Evolutionary conservation across 352 stramenopile species (phyloP).

Genomic region (Halophytophthora batemanensis): DNA sequence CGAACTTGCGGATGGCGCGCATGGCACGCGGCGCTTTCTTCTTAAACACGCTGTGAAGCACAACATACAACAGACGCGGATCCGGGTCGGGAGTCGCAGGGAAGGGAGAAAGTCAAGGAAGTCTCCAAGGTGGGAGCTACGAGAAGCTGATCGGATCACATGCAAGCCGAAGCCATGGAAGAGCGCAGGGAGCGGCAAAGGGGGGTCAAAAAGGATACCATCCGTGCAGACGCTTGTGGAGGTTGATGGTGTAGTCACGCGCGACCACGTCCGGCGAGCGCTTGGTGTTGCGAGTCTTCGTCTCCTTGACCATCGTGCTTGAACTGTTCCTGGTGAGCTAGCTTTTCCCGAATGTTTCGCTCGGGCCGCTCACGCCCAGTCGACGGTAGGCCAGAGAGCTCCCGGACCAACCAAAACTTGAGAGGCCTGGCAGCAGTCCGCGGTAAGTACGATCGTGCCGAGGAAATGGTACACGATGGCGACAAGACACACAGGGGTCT

Average conservation of each 20-base stretch:
- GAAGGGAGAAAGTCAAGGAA: slow-evolving; percentile 70
- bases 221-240: slow-evolving; percentile 96
- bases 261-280: slow-evolving; percentile 92
- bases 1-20: slow-evolving; percentile 98
- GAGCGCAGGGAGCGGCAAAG: slow-evolving; percentile 17
- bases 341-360: slow-evolving; percentile 34
- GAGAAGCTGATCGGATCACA: slow-evolving; percentile 20
- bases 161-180: background rate
- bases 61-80: slow-evolving; percentile 16
- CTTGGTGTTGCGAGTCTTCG: slow-evolving; percentile 84
- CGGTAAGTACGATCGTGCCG: no score
- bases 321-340: slow-evolving; percentile 40
- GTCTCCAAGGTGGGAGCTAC: slow-evolving; percentile 88
- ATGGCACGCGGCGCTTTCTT: slow-evolving; percentile 97
- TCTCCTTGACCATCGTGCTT: slow-evolving; percentile 85
- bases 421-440: no score
- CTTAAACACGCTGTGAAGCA: slow-evolving; percentile 91
- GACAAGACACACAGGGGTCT: no score
- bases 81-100: slow-evolving; percentile 16
- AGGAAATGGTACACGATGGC: no score
- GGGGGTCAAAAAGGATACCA: slow-evolving; percentile 82
- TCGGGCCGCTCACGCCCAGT: no score
- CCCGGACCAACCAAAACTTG: no score
- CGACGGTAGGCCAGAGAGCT: no score
- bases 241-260: slow-evolving; percentile 99